Evolutionary conservation across 371 early-diverging fungal species (phyloP), one percentile per base, ranked within the genome.

Genomic region (Mucor plumbeus): DNA sequence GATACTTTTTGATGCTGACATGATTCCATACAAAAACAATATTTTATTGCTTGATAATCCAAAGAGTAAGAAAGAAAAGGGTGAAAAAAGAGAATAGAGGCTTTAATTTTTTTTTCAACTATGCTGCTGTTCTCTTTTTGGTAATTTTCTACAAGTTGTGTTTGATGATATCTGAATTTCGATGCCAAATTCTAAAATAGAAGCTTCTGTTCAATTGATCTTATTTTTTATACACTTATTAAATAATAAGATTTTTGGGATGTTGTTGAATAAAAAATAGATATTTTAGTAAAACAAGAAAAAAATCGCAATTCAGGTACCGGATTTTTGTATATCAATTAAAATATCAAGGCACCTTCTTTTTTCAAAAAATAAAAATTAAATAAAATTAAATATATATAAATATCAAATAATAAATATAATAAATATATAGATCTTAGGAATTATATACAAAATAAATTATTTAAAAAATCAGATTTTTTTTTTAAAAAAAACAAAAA

Each of bases 241-340:
- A 7, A 19, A 50, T 50, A 26, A 21, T 19, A 50, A 19, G 10
- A 21, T 26, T 19, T 19, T n/a, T 21, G 50, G 21, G 9, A 50
- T 50, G 26, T 50, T 50, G 50, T 21, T 11, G 26, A 26, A 50
- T 50, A 50, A 50, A 10, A 10, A 21, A 50, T 50, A 26, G 50
- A 50, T 50, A 50, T 21, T 50, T 50, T 50, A 50, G 50, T 26
- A 50, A 50, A 44, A 17, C 44, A 1, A 44, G 17, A 44, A 50
- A 50, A 47, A 36, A 39, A 17, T 31, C 26, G 35, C 47, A 61
- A 59, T 71, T 71, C 68, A 71, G 67, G 71, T 43, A 71, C 71
- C 57, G 70, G 61, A 57, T 73, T 64, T 73, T 19, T 50, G n/a
- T 48, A 5, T 48, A n/a, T 21, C 19, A 21, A 26, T 38, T 38